Percentiles rank a stretch among this genome's conserved stretches.
Conservation (phyloP, 2,329 filamentous ascomycete species). For the Monilinia fructigena region DNA sequence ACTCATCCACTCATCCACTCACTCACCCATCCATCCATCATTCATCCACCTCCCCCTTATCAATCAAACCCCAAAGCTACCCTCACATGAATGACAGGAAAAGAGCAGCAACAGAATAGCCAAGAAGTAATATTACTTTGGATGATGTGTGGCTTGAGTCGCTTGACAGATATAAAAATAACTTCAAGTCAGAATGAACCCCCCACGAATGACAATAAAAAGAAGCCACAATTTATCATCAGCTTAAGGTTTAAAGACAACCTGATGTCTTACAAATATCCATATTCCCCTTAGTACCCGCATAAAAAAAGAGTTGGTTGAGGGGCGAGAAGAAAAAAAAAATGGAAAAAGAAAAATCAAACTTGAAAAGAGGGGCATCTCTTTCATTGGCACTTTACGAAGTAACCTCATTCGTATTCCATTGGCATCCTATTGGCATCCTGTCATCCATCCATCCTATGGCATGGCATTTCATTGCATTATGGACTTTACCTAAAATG, state of each 20-base stretch:
- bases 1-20: too few species aligned
- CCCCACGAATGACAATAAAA: background rate
- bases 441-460: too few species aligned
- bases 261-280: background rate
- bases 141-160: too few species aligned
- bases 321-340: background rate
- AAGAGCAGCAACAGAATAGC: too few species aligned
- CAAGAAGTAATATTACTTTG: too few species aligned
- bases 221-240: constrained; percentile 6
- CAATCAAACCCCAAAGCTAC: background rate
- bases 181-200: too few species aligned
- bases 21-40: background rate
- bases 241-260: background rate
- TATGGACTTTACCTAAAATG: background rate
- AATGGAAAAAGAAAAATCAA: background rate
- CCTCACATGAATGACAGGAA: too few species aligned
- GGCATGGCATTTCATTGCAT: too few species aligned
- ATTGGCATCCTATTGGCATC: too few species aligned
- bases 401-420: too few species aligned
- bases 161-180: too few species aligned
- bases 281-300: background rate
- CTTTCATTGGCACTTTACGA: too few species aligned
- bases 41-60: background rate
- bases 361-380: background rate
- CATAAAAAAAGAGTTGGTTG: background rate